Evolutionary conservation across 1,139 yeast species (phyloP).

Genomic region (Pichia cactophila): DNA sequence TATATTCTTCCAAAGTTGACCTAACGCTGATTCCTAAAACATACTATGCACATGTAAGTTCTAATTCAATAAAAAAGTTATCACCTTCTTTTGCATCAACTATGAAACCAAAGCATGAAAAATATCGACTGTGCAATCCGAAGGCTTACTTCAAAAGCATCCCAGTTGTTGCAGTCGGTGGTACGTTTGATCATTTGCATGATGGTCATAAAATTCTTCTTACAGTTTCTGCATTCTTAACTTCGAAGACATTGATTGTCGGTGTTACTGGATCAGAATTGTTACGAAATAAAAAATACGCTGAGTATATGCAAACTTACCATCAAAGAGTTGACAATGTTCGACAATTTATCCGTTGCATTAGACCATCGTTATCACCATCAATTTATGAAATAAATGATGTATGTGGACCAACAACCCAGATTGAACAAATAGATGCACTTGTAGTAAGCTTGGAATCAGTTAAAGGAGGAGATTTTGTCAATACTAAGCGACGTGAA

Average conservation of each 20-base stretch:
- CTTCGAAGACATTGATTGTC: conserved; percentile 50
- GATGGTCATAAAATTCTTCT: conserved; percentile 89
- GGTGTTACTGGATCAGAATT: conserved; percentile 83
- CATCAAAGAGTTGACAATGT: conserved; percentile 44
- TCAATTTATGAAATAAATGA: conserved; percentile 63
- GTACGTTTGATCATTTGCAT: conserved; percentile 94
- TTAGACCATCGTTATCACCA: conserved; percentile 36
- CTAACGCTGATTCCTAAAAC: neutral
- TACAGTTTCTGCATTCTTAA: conserved; percentile 61
- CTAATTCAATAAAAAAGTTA: neutral
- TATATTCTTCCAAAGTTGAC: neutral
- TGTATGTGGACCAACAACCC: conserved; percentile 91
- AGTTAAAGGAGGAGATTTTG: conserved; percentile 59
- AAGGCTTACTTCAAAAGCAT: neutral
- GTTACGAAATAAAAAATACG: conserved; percentile 65
- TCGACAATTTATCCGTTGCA: conserved; percentile 37
- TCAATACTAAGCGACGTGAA: conserved; percentile 56
- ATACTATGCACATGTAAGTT: neutral
- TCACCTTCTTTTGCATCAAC: neutral
- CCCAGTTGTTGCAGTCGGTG: conserved; percentile 63
- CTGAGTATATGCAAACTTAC: conserved; percentile 57
- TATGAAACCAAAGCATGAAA: neutral
- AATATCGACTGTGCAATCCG: conserved; percentile 3
- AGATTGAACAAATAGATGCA: conserved; percentile 65
- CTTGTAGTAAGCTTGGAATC: conserved; percentile 81